phyloP scores from a whole-genome alignment of 169 alveolate genomes.

The Plasmodium ovale region DNA sequence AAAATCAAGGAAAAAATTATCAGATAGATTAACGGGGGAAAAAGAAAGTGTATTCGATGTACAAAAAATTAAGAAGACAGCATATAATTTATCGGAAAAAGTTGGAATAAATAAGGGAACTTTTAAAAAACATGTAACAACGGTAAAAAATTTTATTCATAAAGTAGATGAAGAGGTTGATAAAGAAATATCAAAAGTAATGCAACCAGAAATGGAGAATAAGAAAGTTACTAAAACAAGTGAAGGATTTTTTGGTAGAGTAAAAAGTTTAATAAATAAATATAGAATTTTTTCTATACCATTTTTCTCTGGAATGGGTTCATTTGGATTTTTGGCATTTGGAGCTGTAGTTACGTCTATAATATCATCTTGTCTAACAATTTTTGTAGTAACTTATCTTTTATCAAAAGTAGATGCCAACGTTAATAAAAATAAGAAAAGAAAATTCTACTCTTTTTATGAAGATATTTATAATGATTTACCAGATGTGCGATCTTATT shows the following conservation, averaged over 20 bases:
- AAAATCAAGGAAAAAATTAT: too few species aligned
- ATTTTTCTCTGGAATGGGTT: conserved; percentile 25
- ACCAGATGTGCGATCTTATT: too few species aligned
- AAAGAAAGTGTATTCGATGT: too few species aligned
- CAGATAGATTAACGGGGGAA: too few species aligned
- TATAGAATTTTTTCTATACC: conserved; percentile 35
- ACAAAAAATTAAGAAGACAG: conserved; percentile 5
- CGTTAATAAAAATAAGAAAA: conserved; percentile 4
- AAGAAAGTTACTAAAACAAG: not conserved
- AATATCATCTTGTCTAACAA: conserved; percentile 41
- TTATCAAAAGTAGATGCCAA: conserved; percentile 20
- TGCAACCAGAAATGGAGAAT: not conserved
- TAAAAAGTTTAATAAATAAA: conserved; percentile 25
- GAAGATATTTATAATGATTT: conserved; percentile 13
- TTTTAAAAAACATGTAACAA: conserved; percentile 8
- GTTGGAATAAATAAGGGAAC: not conserved
- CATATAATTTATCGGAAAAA: not conserved
- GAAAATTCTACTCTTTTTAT: conserved; percentile 27
- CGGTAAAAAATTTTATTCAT: conserved; percentile 17
- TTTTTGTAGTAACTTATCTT: conserved; percentile 10
- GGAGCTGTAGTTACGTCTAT: conserved; percentile 21
- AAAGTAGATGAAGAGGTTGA: conserved; percentile 27
- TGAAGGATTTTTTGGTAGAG: conserved; percentile 15
- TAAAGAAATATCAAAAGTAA: conserved; percentile 6
- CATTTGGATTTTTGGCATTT: conserved; percentile 24